Evolutionary conservation across 148 eudicot genomes (phyloP).

Genomic region (Diospyros kaki): DNA sequence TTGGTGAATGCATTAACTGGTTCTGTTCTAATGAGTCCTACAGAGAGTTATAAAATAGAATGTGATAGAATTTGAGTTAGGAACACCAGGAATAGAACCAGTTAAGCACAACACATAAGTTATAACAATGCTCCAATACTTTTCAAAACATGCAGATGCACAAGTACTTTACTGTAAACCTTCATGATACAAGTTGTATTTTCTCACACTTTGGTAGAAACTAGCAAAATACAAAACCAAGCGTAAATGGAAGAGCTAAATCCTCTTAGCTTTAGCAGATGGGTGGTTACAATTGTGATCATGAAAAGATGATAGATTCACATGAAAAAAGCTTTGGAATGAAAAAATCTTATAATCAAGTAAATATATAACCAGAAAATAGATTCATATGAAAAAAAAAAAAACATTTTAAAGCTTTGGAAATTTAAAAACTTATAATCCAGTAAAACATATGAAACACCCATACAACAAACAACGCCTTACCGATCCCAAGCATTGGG

Average conservation of each 20-base stretch:
- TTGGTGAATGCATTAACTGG: slow-evolving; percentile 36
- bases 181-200: not conserved
- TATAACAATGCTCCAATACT: not conserved
- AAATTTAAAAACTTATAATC: not conserved
- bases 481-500: slow-evolving; percentile 36
- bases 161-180: not conserved
- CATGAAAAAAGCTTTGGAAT: too few species aligned
- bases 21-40: slow-evolving; percentile 48
- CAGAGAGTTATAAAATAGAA: slow-evolving; percentile 12
- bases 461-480: slow-evolving; percentile 3
- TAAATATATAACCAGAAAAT: too few species aligned
- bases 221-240: not conserved
- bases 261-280: too few species aligned
- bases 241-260: too few species aligned
- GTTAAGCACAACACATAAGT: not conserved
- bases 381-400: too few species aligned
- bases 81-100: not conserved
- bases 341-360: too few species aligned
- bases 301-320: not conserved
- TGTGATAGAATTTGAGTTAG: not conserved
- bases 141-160: too few species aligned
- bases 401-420: not conserved
- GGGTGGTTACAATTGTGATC: not conserved
- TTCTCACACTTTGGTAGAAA: not conserved
- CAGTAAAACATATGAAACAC: not conserved